A percentile compares a stretch with the other conserved stretches of the same genome.
phyloP scores from a whole-genome alignment of 257 asterid genomes.

The Ehretia macrophylla region DNA sequence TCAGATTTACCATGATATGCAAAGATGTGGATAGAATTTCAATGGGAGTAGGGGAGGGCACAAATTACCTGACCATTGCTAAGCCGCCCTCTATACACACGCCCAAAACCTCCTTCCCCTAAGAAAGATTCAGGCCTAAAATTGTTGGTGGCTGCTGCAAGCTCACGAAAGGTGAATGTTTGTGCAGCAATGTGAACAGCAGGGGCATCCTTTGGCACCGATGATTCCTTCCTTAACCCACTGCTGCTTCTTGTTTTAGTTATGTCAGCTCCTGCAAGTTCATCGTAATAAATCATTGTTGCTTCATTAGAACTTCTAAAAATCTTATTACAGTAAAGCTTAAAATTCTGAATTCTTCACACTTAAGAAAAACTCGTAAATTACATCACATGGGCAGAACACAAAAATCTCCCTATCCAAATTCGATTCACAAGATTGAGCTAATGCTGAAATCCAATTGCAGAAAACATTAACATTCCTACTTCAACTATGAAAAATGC shows the following conservation, averaged over 20 bases:
- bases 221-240: constrained; percentile 53
- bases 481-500: constrained; percentile 4
- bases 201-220: constrained; percentile 51
- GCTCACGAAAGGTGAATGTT: constrained; percentile 93
- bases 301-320: constrained; percentile 10
- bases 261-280: constrained; percentile 69
- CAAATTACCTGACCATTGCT: constrained; percentile 69
- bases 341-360: background rate
- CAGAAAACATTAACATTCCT: constrained; percentile 9
- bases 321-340: background rate
- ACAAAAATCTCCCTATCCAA: constrained; percentile 8
- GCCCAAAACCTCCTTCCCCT: constrained; percentile 98
- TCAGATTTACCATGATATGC: background rate
- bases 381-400: background rate
- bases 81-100: constrained; percentile 82
- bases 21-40: no score
- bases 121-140: constrained; percentile 80
- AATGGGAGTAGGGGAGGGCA: background rate
- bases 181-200: constrained; percentile 86
- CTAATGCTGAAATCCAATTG: constrained; percentile 7
- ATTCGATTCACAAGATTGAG: constrained; percentile 14
- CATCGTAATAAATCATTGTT: constrained; percentile 2
- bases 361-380: background rate
- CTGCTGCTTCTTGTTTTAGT: constrained; percentile 51
- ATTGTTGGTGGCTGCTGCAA: constrained; percentile 86